Base-by-base conservation (phyloP, 148 eudicot species). In the Selenicereus undatus region DNA sequence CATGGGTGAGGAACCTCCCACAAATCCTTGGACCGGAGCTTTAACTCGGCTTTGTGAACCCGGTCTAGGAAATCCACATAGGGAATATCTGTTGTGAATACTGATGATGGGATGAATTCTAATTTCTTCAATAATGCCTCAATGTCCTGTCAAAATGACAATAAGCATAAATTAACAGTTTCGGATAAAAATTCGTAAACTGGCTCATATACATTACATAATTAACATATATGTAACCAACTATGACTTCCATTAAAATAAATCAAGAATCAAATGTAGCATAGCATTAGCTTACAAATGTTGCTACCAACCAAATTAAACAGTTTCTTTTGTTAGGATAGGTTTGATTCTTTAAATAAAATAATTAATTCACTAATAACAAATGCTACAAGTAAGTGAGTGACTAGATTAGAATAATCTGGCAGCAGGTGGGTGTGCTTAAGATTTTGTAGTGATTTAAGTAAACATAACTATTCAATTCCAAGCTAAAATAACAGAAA, bases 1-100 rank as follows among this genome's bases (percentile, higher is more conserved):
- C 99, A 95, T 30, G 98, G 97, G 86, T 95, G 99, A 0, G 99
- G 97, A 24, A 95, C 97, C 26, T 93, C 98, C 99, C 99, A 95
- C 45, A 95, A 84, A 20, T 90, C 93, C 85, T 92, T 91, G 79
- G 97, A 87, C 82, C 98, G 91, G 84, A 95, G 97, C 76, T 91
- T 92, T 74, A 95, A 71, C 87, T 93, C 99, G 51, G 97, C 98
- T 82, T 91, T 95, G 89, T 95, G 98, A 89, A 93, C 98, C 87
- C 98, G 93, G 88, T 95, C 94, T 81, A 95, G 66, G 87, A 95
- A 95, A 77, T 93, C 93, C 0, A 95, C 66, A 54, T 95, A 95
- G 0, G 97, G 90, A 71, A 95, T 86, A 83, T 95, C 98, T 0
- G 98, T 91, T 51, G 92, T 90, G 81, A 95, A 95, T 26, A 77